Base-by-base conservation (phyloP, 2,329 filamentous ascomycete species). In the Aspergillus viridinutans region DNA sequence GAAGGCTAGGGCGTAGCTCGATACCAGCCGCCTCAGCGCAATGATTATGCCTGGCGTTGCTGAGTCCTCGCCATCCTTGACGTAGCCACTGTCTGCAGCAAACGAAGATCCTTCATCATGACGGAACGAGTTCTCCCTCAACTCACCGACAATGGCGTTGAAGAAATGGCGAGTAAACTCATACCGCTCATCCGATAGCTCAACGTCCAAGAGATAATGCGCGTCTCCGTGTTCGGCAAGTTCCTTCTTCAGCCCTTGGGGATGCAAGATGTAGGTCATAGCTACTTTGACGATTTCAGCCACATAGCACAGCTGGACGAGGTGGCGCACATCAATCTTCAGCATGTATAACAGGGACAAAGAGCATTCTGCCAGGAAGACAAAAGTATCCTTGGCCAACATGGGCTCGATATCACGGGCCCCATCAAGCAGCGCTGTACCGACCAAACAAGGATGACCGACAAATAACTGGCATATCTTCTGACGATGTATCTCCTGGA, bases 281-380 rank as follows among this genome's bases (percentile, higher is more conserved):
- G 91, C 82, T 5, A 92, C 86, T 75, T 96, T 95, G 58, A 95
- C 85, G 56, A 99, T 85, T 74, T 99, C 94, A 2, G 90, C 90
- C 55, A 96, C 81, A 69, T 96, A 97, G 75, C 92, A 97, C 49
- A 97, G 79, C 40, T 89, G 86, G 51, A 97, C 75, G 52, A 97
- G 74, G 71, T 96, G 89, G 43, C 87, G 83, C 45, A 95, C 85
- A 55, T 95, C 90, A 42, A 90, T 81, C 43, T 83, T 79, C 28
- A 91, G 83, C 1, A 87, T 82, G 8, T 88, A 82, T 6, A 84
- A 81, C 20, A 95, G 72, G 54, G 86, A 88, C 52, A 92, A 83
- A 1, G 90, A 85, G 65, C 85, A 87, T 69, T 96, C 90, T 14
- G 90, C 86, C 53, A 97, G 78, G 74, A 97, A 95, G 2, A 74